phyloP scores from a whole-genome alignment of 257 asterid species.

The Petrea volubilis region DNA sequence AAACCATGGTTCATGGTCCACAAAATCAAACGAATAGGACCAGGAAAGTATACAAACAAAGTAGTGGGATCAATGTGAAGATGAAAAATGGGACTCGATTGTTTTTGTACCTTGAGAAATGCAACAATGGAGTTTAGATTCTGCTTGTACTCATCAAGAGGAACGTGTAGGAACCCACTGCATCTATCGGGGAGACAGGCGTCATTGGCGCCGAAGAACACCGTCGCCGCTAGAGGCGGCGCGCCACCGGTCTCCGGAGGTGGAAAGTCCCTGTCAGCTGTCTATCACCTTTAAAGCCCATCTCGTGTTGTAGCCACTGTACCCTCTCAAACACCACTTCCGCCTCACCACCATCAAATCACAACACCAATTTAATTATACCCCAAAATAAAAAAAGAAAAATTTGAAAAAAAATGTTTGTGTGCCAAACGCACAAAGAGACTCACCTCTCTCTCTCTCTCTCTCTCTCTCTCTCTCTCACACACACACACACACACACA shows the following conservation, averaged over 20 bases:
- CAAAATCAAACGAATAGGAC: too few species aligned
- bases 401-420: too few species aligned
- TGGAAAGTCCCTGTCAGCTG: slow-evolving; percentile 50
- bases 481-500: too few species aligned
- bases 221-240: slow-evolving; percentile 62
- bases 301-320: slow-evolving; percentile 68
- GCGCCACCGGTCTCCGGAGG: slow-evolving; percentile 25
- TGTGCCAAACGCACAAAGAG: too few species aligned
- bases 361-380: not conserved
- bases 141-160: slow-evolving; percentile 56
- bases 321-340: slow-evolving; percentile 77
- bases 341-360: slow-evolving; percentile 30
- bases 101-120: slow-evolving; percentile 66
- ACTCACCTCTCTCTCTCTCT: too few species aligned
- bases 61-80: too few species aligned
- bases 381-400: not conserved
- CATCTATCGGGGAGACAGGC: slow-evolving; percentile 55
- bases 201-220: slow-evolving; percentile 80
- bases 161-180: slow-evolving; percentile 56
- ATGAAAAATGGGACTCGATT: not conserved
- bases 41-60: too few species aligned
- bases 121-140: slow-evolving; percentile 55
- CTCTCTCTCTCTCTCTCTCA: too few species aligned
- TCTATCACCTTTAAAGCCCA: slow-evolving; percentile 60
- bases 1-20: too few species aligned